These are phyloP conservation scores for Tetrahymena borealis DNA, from an alignment of 73 alveolate species.

Conservation along the genomic window DNA sequence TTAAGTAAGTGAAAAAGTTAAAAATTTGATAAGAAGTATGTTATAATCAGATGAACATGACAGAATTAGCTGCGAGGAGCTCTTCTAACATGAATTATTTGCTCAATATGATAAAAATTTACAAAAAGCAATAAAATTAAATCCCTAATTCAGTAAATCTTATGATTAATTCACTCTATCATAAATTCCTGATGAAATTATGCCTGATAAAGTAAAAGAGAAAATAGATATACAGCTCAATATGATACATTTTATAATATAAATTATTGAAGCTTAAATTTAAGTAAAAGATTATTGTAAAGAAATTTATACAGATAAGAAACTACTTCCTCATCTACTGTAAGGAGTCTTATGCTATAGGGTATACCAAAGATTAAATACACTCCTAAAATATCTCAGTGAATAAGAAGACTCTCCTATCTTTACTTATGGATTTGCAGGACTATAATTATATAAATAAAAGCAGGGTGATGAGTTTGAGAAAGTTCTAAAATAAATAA, in stretches of 20 bases:
- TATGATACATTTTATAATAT: background rate
- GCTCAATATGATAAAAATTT: background rate
- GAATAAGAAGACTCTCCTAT: background rate
- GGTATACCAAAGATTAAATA: background rate
- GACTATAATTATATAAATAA: no score
- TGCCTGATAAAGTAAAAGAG: background rate
- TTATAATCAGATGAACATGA: slow-evolving; percentile 5
- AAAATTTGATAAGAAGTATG: slow-evolving; percentile 16
- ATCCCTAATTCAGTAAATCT: background rate
- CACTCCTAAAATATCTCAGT: background rate
- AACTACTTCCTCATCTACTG: background rate
- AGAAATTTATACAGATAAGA: background rate
- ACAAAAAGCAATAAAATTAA: background rate
- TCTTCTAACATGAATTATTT: background rate
- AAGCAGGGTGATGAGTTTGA: no score
- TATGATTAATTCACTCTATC: background rate
- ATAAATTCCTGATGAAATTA: background rate
- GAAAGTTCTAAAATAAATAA: no score
- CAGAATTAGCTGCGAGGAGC: slow-evolving; percentile 11
- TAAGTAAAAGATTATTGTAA: background rate
- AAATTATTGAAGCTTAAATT: background rate
- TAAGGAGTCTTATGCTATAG: background rate
- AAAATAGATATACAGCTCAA: background rate
- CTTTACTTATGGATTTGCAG: no score
- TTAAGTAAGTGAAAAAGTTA: background rate